A percentile compares a stretch with the other conserved stretches of the same genome.
These are phyloP conservation scores for Phytophthora uliginosa DNA, from an alignment of 352 stramenopile species.

Conservation along the genomic window DNA sequence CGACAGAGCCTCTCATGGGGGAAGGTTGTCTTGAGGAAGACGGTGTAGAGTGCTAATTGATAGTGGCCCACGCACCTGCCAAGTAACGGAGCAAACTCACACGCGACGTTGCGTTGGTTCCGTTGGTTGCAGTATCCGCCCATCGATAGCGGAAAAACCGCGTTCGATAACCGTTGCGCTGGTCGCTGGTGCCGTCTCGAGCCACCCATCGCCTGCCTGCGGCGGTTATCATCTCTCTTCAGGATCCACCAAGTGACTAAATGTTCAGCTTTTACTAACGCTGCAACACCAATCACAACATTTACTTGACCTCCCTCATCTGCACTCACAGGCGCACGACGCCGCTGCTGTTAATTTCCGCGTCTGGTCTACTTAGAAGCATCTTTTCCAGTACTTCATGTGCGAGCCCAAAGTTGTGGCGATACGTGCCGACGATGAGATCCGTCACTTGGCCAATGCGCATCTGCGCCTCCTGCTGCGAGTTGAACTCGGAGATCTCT, in stretches of 20 bases:
- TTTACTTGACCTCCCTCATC: neutral
- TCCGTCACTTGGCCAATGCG: slow-evolving; percentile 38
- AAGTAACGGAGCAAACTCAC: neutral
- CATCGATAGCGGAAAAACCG: neutral
- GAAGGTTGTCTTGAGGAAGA: neutral
- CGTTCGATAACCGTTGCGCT: neutral
- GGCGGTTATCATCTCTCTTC: no score
- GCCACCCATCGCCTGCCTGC: no score
- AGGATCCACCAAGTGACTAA: neutral
- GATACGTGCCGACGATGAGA: slow-evolving; percentile 38
- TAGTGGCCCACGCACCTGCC: neutral
- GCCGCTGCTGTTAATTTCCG: neutral
- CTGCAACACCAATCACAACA: neutral
- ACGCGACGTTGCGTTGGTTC: neutral
- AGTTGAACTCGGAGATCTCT: slow-evolving; percentile 29
- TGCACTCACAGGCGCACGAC: neutral
- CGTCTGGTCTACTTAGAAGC: slow-evolving; percentile 3
- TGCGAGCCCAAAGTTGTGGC: slow-evolving; percentile 26
- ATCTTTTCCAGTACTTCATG: slow-evolving; percentile 33
- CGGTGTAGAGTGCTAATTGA: neutral
- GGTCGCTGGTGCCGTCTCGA: neutral
- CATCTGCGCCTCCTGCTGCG: slow-evolving; percentile 28
- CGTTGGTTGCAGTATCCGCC: neutral
- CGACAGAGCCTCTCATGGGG: neutral
- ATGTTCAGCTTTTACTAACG: neutral